Percentiles rank a stretch among this genome's conserved stretches.
Evolutionary conservation across 352 stramenopile genomes (phyloP).

Genomic region (Lagenidium sp.): DNA sequence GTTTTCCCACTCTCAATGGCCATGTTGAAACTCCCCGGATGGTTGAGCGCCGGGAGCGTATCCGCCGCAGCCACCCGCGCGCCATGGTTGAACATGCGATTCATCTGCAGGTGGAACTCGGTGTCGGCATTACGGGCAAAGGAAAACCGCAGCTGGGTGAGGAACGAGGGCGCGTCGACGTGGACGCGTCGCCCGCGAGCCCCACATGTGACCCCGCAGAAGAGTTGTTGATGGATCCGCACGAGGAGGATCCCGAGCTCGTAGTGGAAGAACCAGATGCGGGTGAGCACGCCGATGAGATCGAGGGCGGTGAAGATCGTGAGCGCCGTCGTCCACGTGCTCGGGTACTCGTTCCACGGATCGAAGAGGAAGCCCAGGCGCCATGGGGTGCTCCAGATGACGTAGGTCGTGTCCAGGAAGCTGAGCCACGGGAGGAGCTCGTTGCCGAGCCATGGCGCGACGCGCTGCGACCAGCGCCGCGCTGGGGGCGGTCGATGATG

Average conservation of each 20-base stretch:
- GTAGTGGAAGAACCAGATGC: background rate
- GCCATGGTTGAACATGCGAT: conserved; percentile 1
- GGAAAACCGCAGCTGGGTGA: conserved; percentile 7
- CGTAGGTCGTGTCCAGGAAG: conserved; percentile 21
- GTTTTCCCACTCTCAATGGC: too few relatives aligned
- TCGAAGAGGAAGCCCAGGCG: conserved; percentile 36
- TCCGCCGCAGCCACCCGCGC: conserved; percentile 9
- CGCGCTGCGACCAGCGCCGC: too few relatives aligned
- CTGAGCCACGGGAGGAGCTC: too few relatives aligned
- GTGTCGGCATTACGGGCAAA: conserved; percentile 5
- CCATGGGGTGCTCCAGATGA: conserved; percentile 19
- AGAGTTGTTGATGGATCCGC: background rate
- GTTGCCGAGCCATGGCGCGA: too few relatives aligned
- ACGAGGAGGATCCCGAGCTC: conserved; percentile 1
- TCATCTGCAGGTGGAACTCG: conserved; percentile 1
- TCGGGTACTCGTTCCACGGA: conserved; percentile 13
- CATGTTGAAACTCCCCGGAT: background rate
- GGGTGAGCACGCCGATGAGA: conserved; percentile 1
- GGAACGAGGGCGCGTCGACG: conserved; percentile 3
- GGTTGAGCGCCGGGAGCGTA: conserved; percentile 3
- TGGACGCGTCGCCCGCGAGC: conserved; percentile 7
- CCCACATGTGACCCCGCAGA: background rate
- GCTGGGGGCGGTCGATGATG: too few relatives aligned
- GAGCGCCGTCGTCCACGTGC: conserved; percentile 12
- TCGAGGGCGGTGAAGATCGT: conserved; percentile 20